Conservation (phyloP, 2,329 filamentous ascomycete species). For the Calycina marina region DNA sequence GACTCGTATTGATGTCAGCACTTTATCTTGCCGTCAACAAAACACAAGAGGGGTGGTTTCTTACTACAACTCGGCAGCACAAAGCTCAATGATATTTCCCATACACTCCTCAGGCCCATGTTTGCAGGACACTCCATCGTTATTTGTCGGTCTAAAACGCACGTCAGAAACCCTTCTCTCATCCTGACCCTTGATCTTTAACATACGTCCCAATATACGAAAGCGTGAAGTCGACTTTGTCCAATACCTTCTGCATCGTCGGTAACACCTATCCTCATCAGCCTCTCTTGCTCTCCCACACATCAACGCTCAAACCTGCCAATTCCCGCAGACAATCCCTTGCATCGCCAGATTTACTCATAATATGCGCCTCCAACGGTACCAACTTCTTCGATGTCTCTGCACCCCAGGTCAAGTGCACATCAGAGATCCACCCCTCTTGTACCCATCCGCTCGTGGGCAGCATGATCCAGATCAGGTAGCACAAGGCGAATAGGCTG, state of each 20-base stretch:
- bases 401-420: too few relatives aligned
- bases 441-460: background rate
- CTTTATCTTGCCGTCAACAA: too few relatives aligned
- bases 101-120: conserved; percentile 86
- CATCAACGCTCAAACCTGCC: too few relatives aligned
- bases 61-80: conserved; percentile 60
- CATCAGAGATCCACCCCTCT: too few relatives aligned
- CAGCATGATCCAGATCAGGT: conserved; percentile 10
- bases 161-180: too few relatives aligned
- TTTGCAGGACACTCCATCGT: conserved; percentile 75
- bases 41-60: background rate
- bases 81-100: conserved; percentile 89
- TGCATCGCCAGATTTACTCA: conserved; percentile 94
- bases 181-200: too few relatives aligned
- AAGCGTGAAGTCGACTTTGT: conserved; percentile 81
- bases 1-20: conserved; percentile 23
- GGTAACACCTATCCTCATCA: too few relatives aligned
- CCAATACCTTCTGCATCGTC: conserved; percentile 64
- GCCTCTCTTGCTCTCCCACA: too few relatives aligned
- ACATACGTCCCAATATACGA: conserved; percentile 75
- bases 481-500: conserved; percentile 12
- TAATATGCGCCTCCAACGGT: conserved; percentile 85
- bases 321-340: conserved; percentile 27
- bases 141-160: conserved; percentile 43
- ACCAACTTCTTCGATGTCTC: conserved; percentile 34